Evolutionary conservation across 2,329 filamentous ascomycete genomes (phyloP).

Genomic region (Colletotrichum falcatum): DNA sequence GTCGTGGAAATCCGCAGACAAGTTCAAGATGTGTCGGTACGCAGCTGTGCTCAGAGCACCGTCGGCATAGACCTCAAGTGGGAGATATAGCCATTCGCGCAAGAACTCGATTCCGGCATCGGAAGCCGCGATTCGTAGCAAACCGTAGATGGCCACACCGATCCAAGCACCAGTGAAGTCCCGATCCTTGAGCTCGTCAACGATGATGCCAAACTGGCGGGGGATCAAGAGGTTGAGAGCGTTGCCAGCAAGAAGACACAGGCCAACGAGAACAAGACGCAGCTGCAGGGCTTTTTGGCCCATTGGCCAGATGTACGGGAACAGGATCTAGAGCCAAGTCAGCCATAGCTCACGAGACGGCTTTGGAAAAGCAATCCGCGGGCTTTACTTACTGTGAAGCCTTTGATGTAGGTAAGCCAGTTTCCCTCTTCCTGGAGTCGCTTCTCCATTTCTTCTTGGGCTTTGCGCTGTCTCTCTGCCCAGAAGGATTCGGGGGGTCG

Average conservation of each 20-base stretch:
- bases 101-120: slow-evolving; percentile 67
- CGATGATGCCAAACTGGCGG: slow-evolving; percentile 83
- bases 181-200: slow-evolving; percentile 68
- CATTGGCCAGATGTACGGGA: slow-evolving; percentile 84
- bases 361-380: slow-evolving; percentile 10
- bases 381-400: slow-evolving; percentile 67
- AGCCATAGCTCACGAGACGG: slow-evolving; percentile 12
- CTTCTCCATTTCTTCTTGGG: slow-evolving; percentile 71
- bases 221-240: slow-evolving; percentile 82
- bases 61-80: slow-evolving; percentile 68
- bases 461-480: slow-evolving; percentile 65
- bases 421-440: slow-evolving; percentile 79
- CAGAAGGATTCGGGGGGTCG: slow-evolving; percentile 64
- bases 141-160: slow-evolving; percentile 64
- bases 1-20: slow-evolving; percentile 72
- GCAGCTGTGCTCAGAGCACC: slow-evolving; percentile 66
- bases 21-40: slow-evolving; percentile 70
- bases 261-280: slow-evolving; percentile 72
- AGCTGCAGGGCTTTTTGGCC: slow-evolving; percentile 75
- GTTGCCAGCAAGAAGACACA: slow-evolving; percentile 78
- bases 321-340: slow-evolving; percentile 67
- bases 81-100: slow-evolving; percentile 67
- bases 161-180: slow-evolving; percentile 57
- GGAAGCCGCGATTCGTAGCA: slow-evolving; percentile 64
- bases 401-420: slow-evolving; percentile 81